A percentile compares a stretch with the other conserved stretches of the same genome.
These are phyloP conservation scores for Gastrodia elata DNA, from an alignment of 106 monocot genomes.

Conservation along the genomic window DNA sequence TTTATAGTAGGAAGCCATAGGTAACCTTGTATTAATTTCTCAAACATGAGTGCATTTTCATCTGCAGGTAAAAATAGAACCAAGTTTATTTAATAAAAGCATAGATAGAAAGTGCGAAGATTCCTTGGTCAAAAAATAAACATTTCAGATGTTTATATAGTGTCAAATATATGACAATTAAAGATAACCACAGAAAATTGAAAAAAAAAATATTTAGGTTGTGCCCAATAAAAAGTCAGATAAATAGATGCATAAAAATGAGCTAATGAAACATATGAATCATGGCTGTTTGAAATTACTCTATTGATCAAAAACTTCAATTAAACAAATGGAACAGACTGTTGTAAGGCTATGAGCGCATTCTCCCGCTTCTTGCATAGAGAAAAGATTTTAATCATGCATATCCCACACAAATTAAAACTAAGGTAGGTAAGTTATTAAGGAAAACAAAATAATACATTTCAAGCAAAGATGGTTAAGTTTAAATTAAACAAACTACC, in stretches of 20 bases:
- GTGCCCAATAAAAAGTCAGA: neutral
- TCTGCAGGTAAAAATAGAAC: neutral
- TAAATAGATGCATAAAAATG: neutral
- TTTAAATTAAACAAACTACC: constrained; percentile 1
- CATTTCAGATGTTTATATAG: neutral
- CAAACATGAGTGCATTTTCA: neutral
- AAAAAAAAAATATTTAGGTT: neutral
- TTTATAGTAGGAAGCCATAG: neutral
- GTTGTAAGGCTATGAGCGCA: neutral
- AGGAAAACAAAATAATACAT: neutral
- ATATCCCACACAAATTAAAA: neutral
- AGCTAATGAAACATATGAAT: neutral
- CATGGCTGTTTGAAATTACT: neutral
- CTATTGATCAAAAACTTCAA: neutral
- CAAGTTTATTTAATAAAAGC: neutral
- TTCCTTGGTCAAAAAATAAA: neutral
- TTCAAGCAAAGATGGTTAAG: neutral
- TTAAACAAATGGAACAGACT: neutral
- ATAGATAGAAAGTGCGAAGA: neutral
- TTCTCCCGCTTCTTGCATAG: neutral
- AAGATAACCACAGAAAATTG: neutral
- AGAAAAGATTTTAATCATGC: neutral
- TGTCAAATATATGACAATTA: neutral
- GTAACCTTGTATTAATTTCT: neutral
- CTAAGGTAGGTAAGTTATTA: neutral